phyloP scores from a whole-genome alignment of 1,139 yeast species.

The Nakaseomyces nivariensis region DNA sequence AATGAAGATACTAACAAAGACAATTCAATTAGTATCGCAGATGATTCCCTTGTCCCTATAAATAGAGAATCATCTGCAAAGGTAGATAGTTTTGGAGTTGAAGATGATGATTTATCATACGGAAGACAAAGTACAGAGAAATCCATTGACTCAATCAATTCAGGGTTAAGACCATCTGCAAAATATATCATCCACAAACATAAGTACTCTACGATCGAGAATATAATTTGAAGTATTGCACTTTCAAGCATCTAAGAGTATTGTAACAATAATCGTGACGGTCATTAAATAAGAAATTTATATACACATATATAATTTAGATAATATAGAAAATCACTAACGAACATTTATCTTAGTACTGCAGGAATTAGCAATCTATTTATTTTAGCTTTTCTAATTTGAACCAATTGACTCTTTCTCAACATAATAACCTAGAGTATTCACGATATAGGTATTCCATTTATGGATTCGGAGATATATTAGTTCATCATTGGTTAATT shows the following conservation, averaged over 20 bases:
- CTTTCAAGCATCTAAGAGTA: too few species aligned
- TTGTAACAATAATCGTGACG: conserved; percentile 2
- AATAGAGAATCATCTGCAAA: neutral
- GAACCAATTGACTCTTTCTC: neutral
- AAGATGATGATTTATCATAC: conserved; percentile 10
- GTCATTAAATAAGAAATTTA: neutral
- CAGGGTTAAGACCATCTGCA: conserved; percentile 27
- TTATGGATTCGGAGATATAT: conserved; percentile 57
- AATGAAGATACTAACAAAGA: neutral
- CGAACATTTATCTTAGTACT: too few species aligned
- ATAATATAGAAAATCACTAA: neutral
- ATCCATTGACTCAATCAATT: conserved; percentile 17
- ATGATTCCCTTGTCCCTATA: too few species aligned
- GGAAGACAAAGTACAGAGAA: conserved; percentile 10
- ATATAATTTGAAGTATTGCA: neutral
- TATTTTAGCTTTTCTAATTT: too few species aligned
- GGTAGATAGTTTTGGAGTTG: conserved; percentile 1
- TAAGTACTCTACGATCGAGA: conserved; percentile 1
- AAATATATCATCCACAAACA: conserved; percentile 9
- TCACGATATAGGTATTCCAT: conserved; percentile 48
- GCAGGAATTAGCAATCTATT: too few species aligned
- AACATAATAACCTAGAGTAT: conserved; percentile 7
- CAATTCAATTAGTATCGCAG: too few species aligned
- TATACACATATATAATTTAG: neutral
- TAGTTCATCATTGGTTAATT: conserved; percentile 48